Conservation (phyloP, 2,329 filamentous ascomycete genomes). For the Trichocomaceae sp. region DNA sequence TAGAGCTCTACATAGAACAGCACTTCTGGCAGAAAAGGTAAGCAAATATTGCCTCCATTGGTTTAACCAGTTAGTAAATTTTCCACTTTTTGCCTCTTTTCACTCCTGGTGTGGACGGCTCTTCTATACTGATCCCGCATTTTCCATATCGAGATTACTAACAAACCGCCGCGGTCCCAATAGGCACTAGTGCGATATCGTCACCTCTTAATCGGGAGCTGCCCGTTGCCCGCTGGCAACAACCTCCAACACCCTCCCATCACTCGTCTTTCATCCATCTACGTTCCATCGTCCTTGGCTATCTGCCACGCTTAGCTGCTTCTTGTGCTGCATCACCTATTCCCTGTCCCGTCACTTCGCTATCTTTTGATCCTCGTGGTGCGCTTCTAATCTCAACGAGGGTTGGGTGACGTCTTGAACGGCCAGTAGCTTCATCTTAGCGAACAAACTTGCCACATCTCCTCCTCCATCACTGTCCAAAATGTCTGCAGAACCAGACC, state of each 20-base stretch:
- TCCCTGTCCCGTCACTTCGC: constrained; percentile 9
- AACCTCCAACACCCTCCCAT: constrained; percentile 18
- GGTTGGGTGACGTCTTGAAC: constrained; percentile 14
- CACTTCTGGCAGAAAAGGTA: neutral
- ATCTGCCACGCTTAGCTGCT: constrained; percentile 15
- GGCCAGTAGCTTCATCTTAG: constrained; percentile 8
- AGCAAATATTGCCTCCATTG: neutral
- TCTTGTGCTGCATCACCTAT: constrained; percentile 2
- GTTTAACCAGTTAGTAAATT: no score
- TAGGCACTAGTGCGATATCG: constrained; percentile 24
- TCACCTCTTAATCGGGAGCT: constrained; percentile 33
- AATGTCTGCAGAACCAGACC: constrained; percentile 64
- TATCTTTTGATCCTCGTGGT: constrained; percentile 8
- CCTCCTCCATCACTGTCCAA: constrained; percentile 30
- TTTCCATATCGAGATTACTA: constrained; percentile 1
- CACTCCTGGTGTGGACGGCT: neutral
- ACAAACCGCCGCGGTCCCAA: neutral
- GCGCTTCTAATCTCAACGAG: constrained; percentile 8
- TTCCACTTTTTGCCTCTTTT: neutral
- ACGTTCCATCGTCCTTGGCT: constrained; percentile 5
- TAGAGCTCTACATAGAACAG: no score
- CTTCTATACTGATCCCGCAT: neutral
- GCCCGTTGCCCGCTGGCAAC: constrained; percentile 15
- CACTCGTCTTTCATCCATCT: constrained; percentile 15
- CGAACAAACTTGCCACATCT: constrained; percentile 7